Evolutionary conservation across 768 basidiomycete genomes (phyloP).

Genomic region (Pleurotus eryngii): DNA sequence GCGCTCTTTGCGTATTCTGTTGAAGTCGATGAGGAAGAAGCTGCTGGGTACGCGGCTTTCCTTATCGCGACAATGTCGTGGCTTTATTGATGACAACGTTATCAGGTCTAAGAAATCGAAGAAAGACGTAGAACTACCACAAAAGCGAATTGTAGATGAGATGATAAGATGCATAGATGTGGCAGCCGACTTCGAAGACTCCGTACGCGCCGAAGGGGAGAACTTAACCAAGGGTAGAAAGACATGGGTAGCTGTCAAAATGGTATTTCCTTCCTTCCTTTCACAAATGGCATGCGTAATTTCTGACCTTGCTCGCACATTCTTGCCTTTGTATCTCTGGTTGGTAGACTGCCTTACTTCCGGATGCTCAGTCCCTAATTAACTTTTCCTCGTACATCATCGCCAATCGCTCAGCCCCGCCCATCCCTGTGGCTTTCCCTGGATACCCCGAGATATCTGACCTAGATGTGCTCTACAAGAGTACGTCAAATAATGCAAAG

Average conservation of each 20-base stretch:
- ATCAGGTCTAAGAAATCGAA: neutral
- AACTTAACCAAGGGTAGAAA: constrained; percentile 35
- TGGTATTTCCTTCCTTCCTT: constrained; percentile 42
- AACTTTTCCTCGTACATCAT: constrained; percentile 60
- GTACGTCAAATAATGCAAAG: neutral
- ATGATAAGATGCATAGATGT: constrained; percentile 75
- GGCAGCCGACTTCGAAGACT: constrained; percentile 77
- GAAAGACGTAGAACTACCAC: constrained; percentile 26
- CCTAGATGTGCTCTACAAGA: constrained; percentile 43
- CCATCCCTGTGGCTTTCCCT: constrained; percentile 53
- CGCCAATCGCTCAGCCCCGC: constrained; percentile 25
- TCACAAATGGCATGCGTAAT: neutral
- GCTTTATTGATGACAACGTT: no score
- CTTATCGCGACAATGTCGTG: constrained; percentile 15
- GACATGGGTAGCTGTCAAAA: constrained; percentile 85
- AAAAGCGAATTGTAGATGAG: constrained; percentile 71
- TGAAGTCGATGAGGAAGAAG: constrained; percentile 69
- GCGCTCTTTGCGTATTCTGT: constrained; percentile 81
- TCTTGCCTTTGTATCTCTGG: neutral
- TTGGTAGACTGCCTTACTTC: constrained; percentile 63
- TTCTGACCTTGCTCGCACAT: neutral
- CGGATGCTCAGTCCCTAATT: constrained; percentile 56
- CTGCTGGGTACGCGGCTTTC: constrained; percentile 26
- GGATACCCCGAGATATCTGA: constrained; percentile 63
- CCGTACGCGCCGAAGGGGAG: constrained; percentile 16